Base-by-base conservation (phyloP, 1,284 basidiomycete species). In the Cutaneotrichosporon daszewskae region DNA sequence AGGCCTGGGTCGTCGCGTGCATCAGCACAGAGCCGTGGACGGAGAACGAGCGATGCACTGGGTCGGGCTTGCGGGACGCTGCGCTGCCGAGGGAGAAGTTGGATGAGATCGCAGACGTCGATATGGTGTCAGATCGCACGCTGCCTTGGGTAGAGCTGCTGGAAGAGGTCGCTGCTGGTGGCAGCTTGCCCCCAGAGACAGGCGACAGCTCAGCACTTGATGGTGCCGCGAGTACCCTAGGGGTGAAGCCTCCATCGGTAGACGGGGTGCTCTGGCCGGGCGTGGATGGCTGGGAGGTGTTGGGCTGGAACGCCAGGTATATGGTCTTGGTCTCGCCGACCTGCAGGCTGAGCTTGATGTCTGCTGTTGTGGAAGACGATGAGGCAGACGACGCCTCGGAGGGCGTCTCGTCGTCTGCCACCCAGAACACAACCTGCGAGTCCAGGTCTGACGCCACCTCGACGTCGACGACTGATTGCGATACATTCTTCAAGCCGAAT, bases 1-100 rank as follows among this genome's bases (percentile, higher is more conserved):
- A 20, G 16, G 25, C 25, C 13, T 29, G 20, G 2, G 55, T 43
- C 32, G 58, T 51, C 4, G 66, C 66, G 27, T 56, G 60, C 25
- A 69, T 51, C 29, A 57, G 43, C 37, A 69, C 60, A 3, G 59
- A 61, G 19, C 66, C 68, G 45, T 69, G 67, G 7, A 68, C 62
- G 3, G 66, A 64, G 47, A 61, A 66, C 2, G 66, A 54, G 7
- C 64, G 58, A 27, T 68, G 59, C 17, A 68, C 51, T 4, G 61
- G 54, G 31, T 68, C 66, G 2, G 48, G 48, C 32, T 50, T 46
- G n/a, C 59, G 50, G 5, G 55, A 34, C n/a, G 28, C 32, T 18
- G 32, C 32, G 18, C 37, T 31, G 8, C 45, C 45, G 10, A 25
- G 23, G 16, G 45, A 46, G n/a, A 41, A 7, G 24, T 17, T 40